Base-by-base conservation (phyloP, 768 basidiomycete species). In the Galerina marginata region DNA sequence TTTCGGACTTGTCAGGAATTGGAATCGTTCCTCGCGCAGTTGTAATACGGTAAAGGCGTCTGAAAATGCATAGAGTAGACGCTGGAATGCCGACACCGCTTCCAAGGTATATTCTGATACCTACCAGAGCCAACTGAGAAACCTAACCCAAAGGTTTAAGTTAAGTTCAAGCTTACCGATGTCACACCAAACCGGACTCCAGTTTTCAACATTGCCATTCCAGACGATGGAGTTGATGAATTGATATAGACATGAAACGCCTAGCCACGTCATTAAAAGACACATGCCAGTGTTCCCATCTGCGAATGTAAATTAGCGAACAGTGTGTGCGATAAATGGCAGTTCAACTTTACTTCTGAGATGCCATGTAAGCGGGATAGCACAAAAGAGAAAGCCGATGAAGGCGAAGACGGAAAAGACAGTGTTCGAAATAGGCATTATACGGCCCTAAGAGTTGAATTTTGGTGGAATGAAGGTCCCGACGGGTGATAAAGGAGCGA, bases 171-270 rank as follows among this genome's bases (percentile, higher is more conserved):
- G 29, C 78, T 64, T 58, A 82, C 81, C 79, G 65, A 84, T 81
- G 67, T 90, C 88, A 65, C 88, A 90, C 86, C 86, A 90, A 5
- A 84, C 75, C 6, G 86, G 86, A 6, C 83, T 80, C 64, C 65
- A 73, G 64, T 86, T 83, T 47, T 81, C 74, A 6, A 79, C 78
- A 66, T 83, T 88, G 20, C 81, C 76, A 56, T 77, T 77, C 92
- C 92, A 95, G 12, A 93, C 69, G 37, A 92, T 74, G 2, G 86
- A 81, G 74, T 93, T 89, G 63, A 92, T 73, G 66, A 83, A 87
- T 44, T 78, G 71, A 47, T 81, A 81, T 44, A 93, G 80, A 70
- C 86, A 87, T 10, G 74, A 77, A 9, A 84, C 50, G 1, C 80
- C 84, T 9, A 80, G 79, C 92, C 91, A 93, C 37, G 78, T 58